A percentile compares a stretch with the other conserved stretches of the same genome.
Evolutionary conservation across 2,329 filamentous ascomycete species (phyloP).

Genomic region (Cladophialophora yegresii): DNA sequence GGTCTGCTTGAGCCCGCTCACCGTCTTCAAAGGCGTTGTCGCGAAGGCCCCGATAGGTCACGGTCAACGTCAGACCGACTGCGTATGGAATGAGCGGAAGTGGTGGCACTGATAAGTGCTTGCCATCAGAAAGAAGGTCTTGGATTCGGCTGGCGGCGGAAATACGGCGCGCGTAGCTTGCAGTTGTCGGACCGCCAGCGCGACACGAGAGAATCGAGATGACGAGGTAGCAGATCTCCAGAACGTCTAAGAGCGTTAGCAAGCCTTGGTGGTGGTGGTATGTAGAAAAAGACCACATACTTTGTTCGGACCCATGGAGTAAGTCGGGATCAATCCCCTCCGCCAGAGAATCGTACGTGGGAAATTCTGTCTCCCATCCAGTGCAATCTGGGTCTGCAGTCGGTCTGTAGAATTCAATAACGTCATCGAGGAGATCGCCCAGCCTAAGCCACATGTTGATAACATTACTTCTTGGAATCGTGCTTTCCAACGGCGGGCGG

Average conservation of each 20-base stretch:
- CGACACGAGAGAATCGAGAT: conserved; percentile 60
- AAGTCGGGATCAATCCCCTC: conserved; percentile 25
- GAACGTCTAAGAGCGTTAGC: conserved; percentile 43
- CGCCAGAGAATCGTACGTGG: conserved; percentile 40
- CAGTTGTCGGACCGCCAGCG: conserved; percentile 51
- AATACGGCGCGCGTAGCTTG: conserved; percentile 57
- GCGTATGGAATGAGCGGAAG: conserved; percentile 60
- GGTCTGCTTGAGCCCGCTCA: conserved; percentile 42
- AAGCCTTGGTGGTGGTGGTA: not conserved
- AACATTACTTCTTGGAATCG: conserved; percentile 31
- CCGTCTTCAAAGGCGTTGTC: conserved; percentile 49
- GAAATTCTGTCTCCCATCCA: conserved; percentile 46
- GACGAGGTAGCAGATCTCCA: conserved; percentile 60
- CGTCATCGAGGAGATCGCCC: conserved; percentile 43
- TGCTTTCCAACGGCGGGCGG: conserved; percentile 36
- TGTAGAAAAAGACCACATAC: conserved; percentile 20
- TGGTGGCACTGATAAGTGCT: conserved; percentile 46
- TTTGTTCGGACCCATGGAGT: conserved; percentile 20
- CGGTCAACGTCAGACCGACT: conserved; percentile 57
- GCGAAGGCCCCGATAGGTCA: conserved; percentile 60
- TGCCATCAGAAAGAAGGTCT: conserved; percentile 45
- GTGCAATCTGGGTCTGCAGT: conserved; percentile 39
- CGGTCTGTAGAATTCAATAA: conserved; percentile 47
- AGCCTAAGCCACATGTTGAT: conserved; percentile 46
- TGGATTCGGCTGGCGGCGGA: conserved; percentile 59